These are phyloP conservation scores for Pichia sp. DNA, from an alignment of 1,139 yeast species.

Conservation along the genomic window DNA sequence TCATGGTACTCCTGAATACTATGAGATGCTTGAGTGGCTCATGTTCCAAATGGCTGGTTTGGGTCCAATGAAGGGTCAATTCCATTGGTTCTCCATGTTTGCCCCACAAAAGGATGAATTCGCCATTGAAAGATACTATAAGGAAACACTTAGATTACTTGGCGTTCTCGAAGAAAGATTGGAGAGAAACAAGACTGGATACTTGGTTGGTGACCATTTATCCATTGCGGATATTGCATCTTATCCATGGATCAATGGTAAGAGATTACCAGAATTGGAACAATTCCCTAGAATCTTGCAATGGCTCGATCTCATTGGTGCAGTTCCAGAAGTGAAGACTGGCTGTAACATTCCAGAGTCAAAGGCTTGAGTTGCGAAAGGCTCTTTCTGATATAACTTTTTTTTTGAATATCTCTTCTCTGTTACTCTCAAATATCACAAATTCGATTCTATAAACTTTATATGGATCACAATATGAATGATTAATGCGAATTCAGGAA, in stretches of 20 bases:
- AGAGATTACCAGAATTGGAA: slow-evolving; percentile 30
- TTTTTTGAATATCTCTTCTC: too few species aligned
- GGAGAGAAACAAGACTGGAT: slow-evolving; percentile 38
- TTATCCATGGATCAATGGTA: slow-evolving; percentile 32
- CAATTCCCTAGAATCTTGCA: slow-evolving; percentile 38
- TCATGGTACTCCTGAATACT: slow-evolving; percentile 39
- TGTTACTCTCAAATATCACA: too few species aligned
- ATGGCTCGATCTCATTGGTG: slow-evolving; percentile 38
- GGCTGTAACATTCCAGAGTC: slow-evolving; percentile 27
- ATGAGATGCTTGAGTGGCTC: slow-evolving; percentile 43
- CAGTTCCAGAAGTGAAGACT: slow-evolving; percentile 33
- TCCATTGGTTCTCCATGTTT: slow-evolving; percentile 36
- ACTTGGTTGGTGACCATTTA: slow-evolving; percentile 49
- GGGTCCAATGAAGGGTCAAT: slow-evolving; percentile 60
- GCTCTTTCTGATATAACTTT: neutral
- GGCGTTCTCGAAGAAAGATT: slow-evolving; percentile 47
- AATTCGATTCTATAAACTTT: too few species aligned
- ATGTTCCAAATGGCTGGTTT: slow-evolving; percentile 53
- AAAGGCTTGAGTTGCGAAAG: slow-evolving; percentile 26
- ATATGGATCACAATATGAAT: too few species aligned
- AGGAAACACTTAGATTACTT: slow-evolving; percentile 46
- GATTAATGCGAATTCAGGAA: too few species aligned
- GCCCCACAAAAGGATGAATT: slow-evolving; percentile 44
- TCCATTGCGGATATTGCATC: slow-evolving; percentile 47
- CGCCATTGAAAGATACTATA: slow-evolving; percentile 43